A percentile compares a stretch with the other conserved stretches of the same genome.
phyloP scores from a whole-genome alignment of 768 basidiomycete species.

The Hirschioporus abietinus region DNA sequence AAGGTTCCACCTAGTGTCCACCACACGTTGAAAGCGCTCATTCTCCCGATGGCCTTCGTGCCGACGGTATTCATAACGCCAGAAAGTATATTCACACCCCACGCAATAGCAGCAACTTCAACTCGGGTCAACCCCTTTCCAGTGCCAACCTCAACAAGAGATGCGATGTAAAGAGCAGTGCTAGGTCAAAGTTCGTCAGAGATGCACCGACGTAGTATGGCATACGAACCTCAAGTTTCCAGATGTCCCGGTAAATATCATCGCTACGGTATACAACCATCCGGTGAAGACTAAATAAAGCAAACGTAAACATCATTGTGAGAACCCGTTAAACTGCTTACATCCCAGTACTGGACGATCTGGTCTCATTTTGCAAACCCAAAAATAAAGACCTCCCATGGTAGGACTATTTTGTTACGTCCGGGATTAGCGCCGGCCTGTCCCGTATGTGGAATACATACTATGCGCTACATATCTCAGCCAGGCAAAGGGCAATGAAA shows the following conservation, averaged over 20 bases:
- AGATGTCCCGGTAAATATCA: conserved; percentile 55
- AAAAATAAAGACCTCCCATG: conserved; percentile 57
- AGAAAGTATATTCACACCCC: conserved; percentile 51
- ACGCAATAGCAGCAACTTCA: conserved; percentile 48
- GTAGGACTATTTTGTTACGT: conserved; percentile 35
- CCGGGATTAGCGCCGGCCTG: neutral
- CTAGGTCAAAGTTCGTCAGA: conserved; percentile 20
- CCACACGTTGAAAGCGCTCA: conserved; percentile 54
- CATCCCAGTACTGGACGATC: conserved; percentile 48
- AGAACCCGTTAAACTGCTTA: conserved; percentile 25
- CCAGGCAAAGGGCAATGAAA: conserved; percentile 48
- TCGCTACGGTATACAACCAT: conserved; percentile 56
- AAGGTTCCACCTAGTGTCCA: conserved; percentile 57
- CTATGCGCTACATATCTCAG: conserved; percentile 57
- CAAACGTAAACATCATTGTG: neutral
- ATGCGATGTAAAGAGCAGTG: conserved; percentile 50
- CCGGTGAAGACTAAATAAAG: conserved; percentile 36
- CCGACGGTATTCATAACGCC: conserved; percentile 53
- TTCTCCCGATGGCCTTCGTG: conserved; percentile 49
- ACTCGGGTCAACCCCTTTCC: conserved; percentile 39
- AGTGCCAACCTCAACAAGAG: conserved; percentile 43
- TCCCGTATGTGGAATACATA: conserved; percentile 23
- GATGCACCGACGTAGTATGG: neutral
- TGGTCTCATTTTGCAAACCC: conserved; percentile 59
- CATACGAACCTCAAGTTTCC: conserved; percentile 44